Conservation (phyloP, 73 alveolate genomes). For the Durusdinium trenchii region DNA sequence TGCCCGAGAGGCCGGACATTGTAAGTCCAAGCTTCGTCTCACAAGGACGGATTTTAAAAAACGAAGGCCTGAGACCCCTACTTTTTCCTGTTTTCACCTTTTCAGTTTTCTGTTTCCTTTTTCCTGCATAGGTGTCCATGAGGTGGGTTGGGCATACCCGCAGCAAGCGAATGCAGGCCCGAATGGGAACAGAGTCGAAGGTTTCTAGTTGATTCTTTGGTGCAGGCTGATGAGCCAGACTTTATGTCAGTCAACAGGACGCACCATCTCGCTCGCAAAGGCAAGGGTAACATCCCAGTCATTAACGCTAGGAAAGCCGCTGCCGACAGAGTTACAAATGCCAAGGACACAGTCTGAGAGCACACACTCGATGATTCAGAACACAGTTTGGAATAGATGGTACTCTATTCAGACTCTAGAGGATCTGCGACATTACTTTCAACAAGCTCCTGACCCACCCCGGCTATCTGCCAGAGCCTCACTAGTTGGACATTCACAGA, state of each 20-base stretch:
- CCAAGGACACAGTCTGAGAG: conserved; percentile 4
- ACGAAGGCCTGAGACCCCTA: too few relatives aligned
- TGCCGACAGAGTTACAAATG: conserved; percentile 80
- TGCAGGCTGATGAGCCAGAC: conserved; percentile 92
- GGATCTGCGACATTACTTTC: conserved; percentile 85
- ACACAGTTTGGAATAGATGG: not conserved
- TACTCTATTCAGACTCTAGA: too few relatives aligned
- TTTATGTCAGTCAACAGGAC: conserved; percentile 91
- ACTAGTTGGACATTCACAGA: not conserved
- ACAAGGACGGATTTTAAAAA: too few relatives aligned
- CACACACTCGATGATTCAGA: not conserved
- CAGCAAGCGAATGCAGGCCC: conserved; percentile 69
- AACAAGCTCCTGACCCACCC: conserved; percentile 69
- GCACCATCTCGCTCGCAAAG: not conserved
- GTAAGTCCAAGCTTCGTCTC: not conserved
- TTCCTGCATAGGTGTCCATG: conserved; percentile 57
- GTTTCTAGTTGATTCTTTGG: not conserved
- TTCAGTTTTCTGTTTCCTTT: too few relatives aligned
- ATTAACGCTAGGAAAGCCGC: conserved; percentile 90
- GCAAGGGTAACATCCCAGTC: too few relatives aligned
- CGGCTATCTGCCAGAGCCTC: conserved; percentile 38
- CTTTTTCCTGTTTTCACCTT: too few relatives aligned
- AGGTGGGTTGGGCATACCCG: conserved; percentile 86
- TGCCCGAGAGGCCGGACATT: conserved; percentile 59
- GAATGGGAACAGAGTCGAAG: not conserved